These are phyloP conservation scores for Wickerhamomyces canadensis DNA, from an alignment of 805 yeast genomes.

Conservation along the genomic window DNA sequence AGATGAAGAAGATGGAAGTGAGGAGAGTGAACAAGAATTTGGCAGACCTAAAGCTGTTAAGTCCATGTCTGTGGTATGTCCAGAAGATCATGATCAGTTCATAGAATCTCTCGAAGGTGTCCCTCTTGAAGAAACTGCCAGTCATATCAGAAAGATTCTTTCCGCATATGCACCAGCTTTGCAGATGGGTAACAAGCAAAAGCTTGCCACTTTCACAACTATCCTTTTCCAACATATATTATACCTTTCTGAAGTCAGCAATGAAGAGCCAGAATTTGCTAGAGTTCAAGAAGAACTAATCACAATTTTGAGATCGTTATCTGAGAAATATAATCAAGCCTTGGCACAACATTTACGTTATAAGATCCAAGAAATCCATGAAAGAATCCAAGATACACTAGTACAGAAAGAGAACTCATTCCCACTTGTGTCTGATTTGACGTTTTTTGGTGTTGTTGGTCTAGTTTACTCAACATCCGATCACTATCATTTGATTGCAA, in stretches of 20 bases:
- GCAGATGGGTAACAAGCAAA: slow-evolving; percentile 77
- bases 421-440: slow-evolving; percentile 48
- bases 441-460: slow-evolving; percentile 70
- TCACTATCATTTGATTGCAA: slow-evolving; percentile 85
- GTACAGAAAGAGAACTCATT: slow-evolving; percentile 21
- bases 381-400: slow-evolving; percentile 33
- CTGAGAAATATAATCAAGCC: slow-evolving; percentile 59
- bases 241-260: slow-evolving; percentile 34
- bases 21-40: slow-evolving; percentile 10
- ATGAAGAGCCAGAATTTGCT: slow-evolving; percentile 28
- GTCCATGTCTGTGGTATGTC: slow-evolving; percentile 34
- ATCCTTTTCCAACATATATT: slow-evolving; percentile 61
- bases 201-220: slow-evolving; percentile 55
- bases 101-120: slow-evolving; percentile 28
- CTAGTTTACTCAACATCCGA: slow-evolving; percentile 88
- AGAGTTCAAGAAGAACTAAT: slow-evolving; percentile 38
- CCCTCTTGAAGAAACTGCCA: slow-evolving; percentile 38
- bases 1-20: slow-evolving; percentile 32
- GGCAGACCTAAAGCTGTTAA: slow-evolving; percentile 9
- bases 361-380: slow-evolving; percentile 50
- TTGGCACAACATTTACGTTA: slow-evolving; percentile 59
- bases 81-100: slow-evolving; percentile 41
- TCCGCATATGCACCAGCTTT: slow-evolving; percentile 67
- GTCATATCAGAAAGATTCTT: slow-evolving; percentile 49
- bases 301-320: slow-evolving; percentile 45